Evolutionary conservation across 2,329 filamentous ascomycete genomes (phyloP), one percentile per base, ranked within the genome.

Genomic region (Colletotrichum chlorophyti): DNA sequence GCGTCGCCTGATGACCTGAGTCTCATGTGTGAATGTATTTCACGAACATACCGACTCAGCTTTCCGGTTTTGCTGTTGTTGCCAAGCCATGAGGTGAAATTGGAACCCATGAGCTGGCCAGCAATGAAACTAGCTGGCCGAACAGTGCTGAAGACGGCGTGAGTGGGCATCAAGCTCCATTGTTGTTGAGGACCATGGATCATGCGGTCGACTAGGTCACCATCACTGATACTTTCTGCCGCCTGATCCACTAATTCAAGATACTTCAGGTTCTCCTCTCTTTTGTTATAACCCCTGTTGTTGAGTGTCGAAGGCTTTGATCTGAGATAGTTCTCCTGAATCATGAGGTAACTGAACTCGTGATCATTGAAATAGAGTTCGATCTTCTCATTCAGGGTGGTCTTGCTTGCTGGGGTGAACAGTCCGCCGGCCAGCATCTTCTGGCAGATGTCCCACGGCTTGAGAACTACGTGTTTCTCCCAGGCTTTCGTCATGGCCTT

Each of bases 341-440:
- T 87, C 95, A 99, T 98, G 50, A 99, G 80, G 69, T 89, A 95
- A 68, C 93, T 97, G 76, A 98, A 96, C 68, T 99, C 95, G 69
- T 99, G 95, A 68, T 99, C 95, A 72, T 99, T 98, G 81, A 99
- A 99, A 74, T 99, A 99, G 2, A 99, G 85, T 75, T 99, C 94
- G 62, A 96, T 95, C 80, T 99, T 99, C 73, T 99, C 94, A 70
- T 98, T 98, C 31, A 99, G 79, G 0, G 92, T 96, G 3, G 91
- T 81, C 65, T 91, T 96, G 75, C 92, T 96, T 46, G 88, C 86
- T 5, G 88, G 83, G 21, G 91, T 83, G 74, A 98, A 99, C 74
- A 97, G 86, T 32, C 92, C 91, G 4, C 92, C 89, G 23, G 86
- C 91, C 6, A 99, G 84, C 70, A 99, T 92, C 77, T 97, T 97